Conservation (phyloP, 176 grass and related monocot genomes). For the Zoysia japonica region DNA sequence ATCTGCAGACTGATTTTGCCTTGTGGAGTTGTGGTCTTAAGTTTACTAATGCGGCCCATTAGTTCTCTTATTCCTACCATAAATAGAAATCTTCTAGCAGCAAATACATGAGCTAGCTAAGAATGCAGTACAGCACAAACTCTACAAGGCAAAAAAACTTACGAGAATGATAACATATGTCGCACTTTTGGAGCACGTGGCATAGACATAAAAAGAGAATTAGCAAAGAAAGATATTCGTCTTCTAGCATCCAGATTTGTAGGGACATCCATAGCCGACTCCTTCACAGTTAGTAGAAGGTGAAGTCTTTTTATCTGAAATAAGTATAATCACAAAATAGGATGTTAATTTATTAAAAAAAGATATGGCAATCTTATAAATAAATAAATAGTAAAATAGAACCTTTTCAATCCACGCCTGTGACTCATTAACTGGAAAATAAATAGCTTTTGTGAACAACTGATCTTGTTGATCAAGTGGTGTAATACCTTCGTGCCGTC, state of each 20-base stretch:
- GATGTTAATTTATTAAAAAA: constrained; percentile 27
- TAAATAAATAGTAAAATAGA: constrained; percentile 20
- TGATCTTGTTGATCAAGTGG: constrained; percentile 72
- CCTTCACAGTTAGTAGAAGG: constrained; percentile 85
- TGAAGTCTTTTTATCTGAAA: constrained; percentile 89
- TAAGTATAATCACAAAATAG: constrained; percentile 28
- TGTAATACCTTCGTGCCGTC: constrained; percentile 50
- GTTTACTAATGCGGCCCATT: not conserved
- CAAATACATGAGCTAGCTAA: constrained; percentile 30
- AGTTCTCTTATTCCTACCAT: not conserved
- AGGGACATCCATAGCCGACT: constrained; percentile 97
- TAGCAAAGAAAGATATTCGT: constrained; percentile 86
- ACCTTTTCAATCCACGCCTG: constrained; percentile 95
- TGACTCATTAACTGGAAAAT: constrained; percentile 74
- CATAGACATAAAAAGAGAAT: constrained; percentile 99
- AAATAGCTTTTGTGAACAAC: constrained; percentile 65
- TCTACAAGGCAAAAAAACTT: constrained; percentile 45
- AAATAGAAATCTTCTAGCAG: not conserved
- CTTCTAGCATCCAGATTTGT: constrained; percentile 94
- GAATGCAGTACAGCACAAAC: constrained; percentile 13
- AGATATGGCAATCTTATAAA: not conserved
- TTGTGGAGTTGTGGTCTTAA: not conserved
- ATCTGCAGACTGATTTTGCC: not conserved
- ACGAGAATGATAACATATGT: constrained; percentile 94
- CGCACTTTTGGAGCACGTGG: constrained; percentile 86